Percentiles rank a stretch among this genome's conserved stretches.
Conservation (phyloP, 2,329 filamentous ascomycete species). For the Fusarium acutatum region DNA sequence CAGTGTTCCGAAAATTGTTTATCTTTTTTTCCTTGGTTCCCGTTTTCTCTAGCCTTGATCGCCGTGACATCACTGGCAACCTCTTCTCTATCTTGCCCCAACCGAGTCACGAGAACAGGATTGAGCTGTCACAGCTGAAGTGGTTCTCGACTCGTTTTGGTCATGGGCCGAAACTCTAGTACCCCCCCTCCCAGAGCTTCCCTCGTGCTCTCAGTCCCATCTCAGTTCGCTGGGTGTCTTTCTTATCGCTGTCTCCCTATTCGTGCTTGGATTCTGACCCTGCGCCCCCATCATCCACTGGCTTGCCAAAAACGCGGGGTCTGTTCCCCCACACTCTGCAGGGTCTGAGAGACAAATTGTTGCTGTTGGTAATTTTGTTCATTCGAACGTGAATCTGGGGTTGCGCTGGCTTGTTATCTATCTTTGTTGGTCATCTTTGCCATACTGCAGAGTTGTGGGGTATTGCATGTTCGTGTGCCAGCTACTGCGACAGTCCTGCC, state of each 20-base stretch:
- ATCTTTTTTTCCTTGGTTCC: conserved; percentile 13
- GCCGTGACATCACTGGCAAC: conserved; percentile 51
- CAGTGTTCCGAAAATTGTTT: neutral
- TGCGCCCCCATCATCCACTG: conserved; percentile 36
- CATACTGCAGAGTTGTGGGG: conserved; percentile 2
- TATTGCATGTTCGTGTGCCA: neutral
- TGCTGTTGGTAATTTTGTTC: conserved; percentile 13
- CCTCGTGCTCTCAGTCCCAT: conserved; percentile 33
- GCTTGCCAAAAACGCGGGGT: conserved; percentile 40
- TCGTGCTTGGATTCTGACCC: conserved; percentile 29
- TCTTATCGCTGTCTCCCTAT: conserved; percentile 38
- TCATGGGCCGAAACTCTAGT: conserved; percentile 29
- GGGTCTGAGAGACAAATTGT: conserved; percentile 28
- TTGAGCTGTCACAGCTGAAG: conserved; percentile 27
- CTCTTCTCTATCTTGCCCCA: conserved; percentile 5
- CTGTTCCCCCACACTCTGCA: conserved; percentile 36
- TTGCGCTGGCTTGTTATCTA: neutral
- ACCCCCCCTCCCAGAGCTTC: conserved; percentile 22
- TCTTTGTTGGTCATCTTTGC: neutral
- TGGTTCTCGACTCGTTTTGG: conserved; percentile 31
- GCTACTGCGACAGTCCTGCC: neutral
- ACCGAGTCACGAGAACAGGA: conserved; percentile 25
- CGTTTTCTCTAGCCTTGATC: conserved; percentile 46
- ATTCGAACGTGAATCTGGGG: neutral
- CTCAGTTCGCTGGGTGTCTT: conserved; percentile 11